Conservation (phyloP, 768 basidiomycete genomes). For the Calocera cornea region DNA sequence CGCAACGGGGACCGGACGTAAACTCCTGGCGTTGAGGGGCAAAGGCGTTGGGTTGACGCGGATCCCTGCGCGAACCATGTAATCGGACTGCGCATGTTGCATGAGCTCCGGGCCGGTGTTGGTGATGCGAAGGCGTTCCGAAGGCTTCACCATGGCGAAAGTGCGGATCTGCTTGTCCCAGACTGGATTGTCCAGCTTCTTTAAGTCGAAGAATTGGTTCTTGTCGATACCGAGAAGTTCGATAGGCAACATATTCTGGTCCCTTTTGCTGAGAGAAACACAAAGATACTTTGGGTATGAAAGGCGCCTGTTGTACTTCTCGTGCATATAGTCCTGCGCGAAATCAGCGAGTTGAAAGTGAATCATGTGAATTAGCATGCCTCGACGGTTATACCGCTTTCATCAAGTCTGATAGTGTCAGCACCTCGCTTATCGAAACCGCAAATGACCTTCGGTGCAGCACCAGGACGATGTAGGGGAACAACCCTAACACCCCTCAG, state of each 20-base stretch:
- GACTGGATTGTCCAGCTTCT: background rate
- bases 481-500: background rate
- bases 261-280: background rate
- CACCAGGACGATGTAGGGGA: background rate
- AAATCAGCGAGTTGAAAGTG: background rate
- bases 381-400: background rate
- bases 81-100: background rate
- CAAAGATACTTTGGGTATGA: background rate
- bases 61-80: background rate
- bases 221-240: background rate
- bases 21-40: background rate
- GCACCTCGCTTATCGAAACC: background rate
- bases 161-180: background rate
- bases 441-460: background rate
- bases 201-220: background rate
- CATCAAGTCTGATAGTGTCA: background rate
- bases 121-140: background rate
- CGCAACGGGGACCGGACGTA: background rate
- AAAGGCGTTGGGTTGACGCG: background rate
- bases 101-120: background rate
- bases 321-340: background rate
- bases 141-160: background rate
- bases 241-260: background rate
- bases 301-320: background rate
- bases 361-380: background rate